Conservation (phyloP, 1,284 basidiomycete genomes). For the Ceratobasidium sp. region DNA sequence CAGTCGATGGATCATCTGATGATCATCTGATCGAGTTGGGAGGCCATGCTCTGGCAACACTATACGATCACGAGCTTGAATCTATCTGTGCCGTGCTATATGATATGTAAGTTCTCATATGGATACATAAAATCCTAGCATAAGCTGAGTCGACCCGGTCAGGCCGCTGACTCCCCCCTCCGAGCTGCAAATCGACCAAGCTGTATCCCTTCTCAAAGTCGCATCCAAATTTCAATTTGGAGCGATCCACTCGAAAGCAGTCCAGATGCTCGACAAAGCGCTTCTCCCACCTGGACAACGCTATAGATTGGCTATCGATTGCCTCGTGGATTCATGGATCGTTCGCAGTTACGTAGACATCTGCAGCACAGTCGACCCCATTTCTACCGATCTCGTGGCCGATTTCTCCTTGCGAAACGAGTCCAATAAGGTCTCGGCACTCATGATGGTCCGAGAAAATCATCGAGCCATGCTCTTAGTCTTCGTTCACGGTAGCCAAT, state of each 20-base stretch:
- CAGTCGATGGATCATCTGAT: conserved; percentile 36
- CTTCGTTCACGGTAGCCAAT: neutral
- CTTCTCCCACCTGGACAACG: neutral
- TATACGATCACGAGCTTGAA: conserved; percentile 7
- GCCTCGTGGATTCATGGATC: conserved; percentile 29
- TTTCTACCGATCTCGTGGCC: neutral
- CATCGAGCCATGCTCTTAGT: conserved; percentile 14
- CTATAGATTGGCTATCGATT: conserved; percentile 23
- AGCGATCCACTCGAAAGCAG: neutral
- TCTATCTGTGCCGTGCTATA: conserved; percentile 17
- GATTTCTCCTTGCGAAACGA: conserved; percentile 13
- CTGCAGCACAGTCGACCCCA: conserved; percentile 5
- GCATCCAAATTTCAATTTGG: conserved; percentile 30
- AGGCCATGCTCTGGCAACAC: conserved; percentile 1
- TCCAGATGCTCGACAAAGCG: neutral
- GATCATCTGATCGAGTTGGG: conserved; percentile 25
- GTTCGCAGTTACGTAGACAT: conserved; percentile 24
- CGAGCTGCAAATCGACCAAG: conserved; percentile 16
- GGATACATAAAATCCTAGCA: neutral
- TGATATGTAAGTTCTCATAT: conserved; percentile 10
- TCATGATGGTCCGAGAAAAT: conserved; percentile 10
- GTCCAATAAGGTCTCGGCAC: conserved; percentile 8
- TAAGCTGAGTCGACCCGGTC: neutral
- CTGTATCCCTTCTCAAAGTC: neutral
- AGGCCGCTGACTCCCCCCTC: conserved; percentile 17